phyloP scores from a whole-genome alignment of 2,329 filamentous ascomycete species.

The Aspergillus sp. region DNA sequence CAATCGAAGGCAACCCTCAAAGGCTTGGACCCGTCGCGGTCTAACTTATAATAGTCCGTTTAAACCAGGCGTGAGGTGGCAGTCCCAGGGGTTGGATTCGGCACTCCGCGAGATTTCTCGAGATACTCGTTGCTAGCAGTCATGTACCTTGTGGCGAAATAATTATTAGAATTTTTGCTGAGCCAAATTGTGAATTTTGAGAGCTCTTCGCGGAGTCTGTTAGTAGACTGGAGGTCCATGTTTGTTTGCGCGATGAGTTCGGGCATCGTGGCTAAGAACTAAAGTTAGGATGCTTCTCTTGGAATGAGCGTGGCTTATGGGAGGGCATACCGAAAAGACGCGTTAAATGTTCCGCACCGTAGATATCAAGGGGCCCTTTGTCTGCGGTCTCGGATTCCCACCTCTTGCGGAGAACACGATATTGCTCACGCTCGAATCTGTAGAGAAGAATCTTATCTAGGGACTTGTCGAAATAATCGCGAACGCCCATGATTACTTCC shows the following conservation, averaged over 20 bases:
- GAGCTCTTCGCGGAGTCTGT: constrained; percentile 84
- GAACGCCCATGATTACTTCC: constrained; percentile 81
- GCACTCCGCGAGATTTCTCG: constrained; percentile 34
- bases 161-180: constrained; percentile 70
- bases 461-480: constrained; percentile 91
- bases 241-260: constrained; percentile 96
- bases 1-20: not conserved
- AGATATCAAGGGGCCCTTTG: constrained; percentile 76
- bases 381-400: constrained; percentile 65
- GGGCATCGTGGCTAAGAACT: constrained; percentile 75
- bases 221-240: constrained; percentile 91
- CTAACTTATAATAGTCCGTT: not conserved
- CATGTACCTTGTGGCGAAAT: constrained; percentile 61
- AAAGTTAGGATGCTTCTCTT: constrained; percentile 2
- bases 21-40: not conserved
- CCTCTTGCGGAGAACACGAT: constrained; percentile 71
- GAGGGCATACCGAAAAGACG: constrained; percentile 74
- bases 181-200: constrained; percentile 85
- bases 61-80: constrained; percentile 33
- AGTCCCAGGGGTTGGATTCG: constrained; percentile 31
- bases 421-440: constrained; percentile 89
- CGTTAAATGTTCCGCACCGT: constrained; percentile 88
- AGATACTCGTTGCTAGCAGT: constrained; percentile 41
- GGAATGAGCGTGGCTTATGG: not conserved
- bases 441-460: constrained; percentile 89